phyloP scores from a whole-genome alignment of 2,329 filamentous ascomycete species.

The Aspergillus uvarum region DNA sequence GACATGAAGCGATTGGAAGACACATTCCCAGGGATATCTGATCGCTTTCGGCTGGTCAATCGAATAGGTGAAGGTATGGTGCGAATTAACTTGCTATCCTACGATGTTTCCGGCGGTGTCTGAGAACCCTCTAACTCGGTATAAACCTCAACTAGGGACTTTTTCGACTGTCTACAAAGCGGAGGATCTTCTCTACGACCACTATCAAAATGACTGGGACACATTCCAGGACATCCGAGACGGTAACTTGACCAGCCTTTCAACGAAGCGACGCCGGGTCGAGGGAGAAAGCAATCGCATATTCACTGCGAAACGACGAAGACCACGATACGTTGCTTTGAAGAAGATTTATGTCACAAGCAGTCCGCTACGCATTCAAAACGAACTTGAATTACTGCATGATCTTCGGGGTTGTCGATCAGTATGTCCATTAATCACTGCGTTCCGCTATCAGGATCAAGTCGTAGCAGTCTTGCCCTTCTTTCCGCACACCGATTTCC shows the following conservation, averaged over 20 bases:
- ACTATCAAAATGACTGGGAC: slow-evolving; percentile 86
- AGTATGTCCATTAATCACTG: slow-evolving; percentile 93
- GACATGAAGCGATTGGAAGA: slow-evolving; percentile 85
- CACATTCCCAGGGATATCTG: slow-evolving; percentile 78
- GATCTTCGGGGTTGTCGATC: slow-evolving; percentile 79
- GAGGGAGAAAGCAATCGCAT: slow-evolving; percentile 39
- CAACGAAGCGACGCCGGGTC: slow-evolving; percentile 55
- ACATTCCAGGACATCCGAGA: slow-evolving; percentile 61
- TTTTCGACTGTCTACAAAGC: slow-evolving; percentile 99
- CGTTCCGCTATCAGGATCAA: slow-evolving; percentile 92
- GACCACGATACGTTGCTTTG: slow-evolving; percentile 82
- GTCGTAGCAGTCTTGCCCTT: slow-evolving; percentile 93
- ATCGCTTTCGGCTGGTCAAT: slow-evolving; percentile 87
- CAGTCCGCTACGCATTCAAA: slow-evolving; percentile 87
- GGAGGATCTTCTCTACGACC: slow-evolving; percentile 82
- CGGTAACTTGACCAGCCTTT: slow-evolving; percentile 68
- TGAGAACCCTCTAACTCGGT: neutral
- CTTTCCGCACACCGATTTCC: slow-evolving; percentile 93
- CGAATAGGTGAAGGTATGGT: slow-evolving; percentile 86
- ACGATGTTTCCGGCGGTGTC: neutral
- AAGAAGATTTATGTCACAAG: slow-evolving; percentile 99
- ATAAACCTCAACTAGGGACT: slow-evolving; percentile 62
- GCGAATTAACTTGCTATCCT: neutral
- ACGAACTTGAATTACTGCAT: slow-evolving; percentile 90
- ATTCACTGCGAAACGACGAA: slow-evolving; percentile 44